Conservation (phyloP, 1,139 yeast species). For the Suhomyces choctaworum region DNA sequence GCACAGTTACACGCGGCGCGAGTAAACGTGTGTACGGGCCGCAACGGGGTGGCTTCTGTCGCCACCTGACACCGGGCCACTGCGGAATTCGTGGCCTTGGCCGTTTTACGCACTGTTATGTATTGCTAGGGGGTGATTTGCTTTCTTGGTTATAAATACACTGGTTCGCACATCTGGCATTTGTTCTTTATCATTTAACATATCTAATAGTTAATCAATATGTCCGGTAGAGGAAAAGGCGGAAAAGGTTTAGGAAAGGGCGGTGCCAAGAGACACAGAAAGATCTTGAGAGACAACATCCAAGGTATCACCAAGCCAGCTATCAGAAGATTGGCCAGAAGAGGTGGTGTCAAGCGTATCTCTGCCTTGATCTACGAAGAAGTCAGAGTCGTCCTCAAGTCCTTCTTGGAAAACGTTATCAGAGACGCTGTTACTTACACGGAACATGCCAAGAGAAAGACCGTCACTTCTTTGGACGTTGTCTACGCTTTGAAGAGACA, state of each 20-base stretch:
- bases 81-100: constrained; percentile 2
- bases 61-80: constrained; percentile 3
- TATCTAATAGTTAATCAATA: constrained; percentile 39
- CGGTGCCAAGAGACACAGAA: constrained; percentile 99
- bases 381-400: constrained; percentile 94
- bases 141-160: constrained; percentile 8
- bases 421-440: constrained; percentile 99
- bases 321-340: constrained; percentile 99
- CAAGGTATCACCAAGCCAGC: constrained; percentile 99
- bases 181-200: constrained; percentile 14
- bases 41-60: constrained; percentile 3
- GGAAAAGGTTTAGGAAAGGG: constrained; percentile 99
- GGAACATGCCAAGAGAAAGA: constrained; percentile 99
- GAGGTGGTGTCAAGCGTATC: constrained; percentile 99
- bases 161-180: constrained; percentile 7
- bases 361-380: constrained; percentile 98
- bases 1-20: constrained; percentile 2
- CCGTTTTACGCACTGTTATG: not conserved
- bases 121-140: constrained; percentile 4
- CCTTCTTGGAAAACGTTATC: constrained; percentile 95
- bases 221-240: constrained; percentile 99
- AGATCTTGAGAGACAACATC: constrained; percentile 98
- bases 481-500: constrained; percentile 99
- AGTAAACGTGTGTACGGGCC: constrained; percentile 4
- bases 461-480: constrained; percentile 97